Conservation (phyloP, 306 rosid species). For the Geum urbanum region DNA sequence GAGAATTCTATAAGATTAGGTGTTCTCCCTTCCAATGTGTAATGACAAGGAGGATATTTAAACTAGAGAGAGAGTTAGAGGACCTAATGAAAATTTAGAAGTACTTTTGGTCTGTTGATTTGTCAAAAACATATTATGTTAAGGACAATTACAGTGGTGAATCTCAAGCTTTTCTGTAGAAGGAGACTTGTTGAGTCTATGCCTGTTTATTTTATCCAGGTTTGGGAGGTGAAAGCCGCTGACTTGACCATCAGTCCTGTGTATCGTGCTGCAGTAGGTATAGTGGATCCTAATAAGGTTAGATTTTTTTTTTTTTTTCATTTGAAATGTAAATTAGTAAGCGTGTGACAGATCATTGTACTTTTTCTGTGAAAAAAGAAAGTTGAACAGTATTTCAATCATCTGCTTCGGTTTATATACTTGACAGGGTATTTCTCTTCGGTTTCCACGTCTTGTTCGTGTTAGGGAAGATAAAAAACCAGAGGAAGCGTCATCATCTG, state of each 20-base stretch:
- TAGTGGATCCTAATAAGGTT: conserved; percentile 73
- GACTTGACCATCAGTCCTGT: conserved; percentile 94
- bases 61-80: neutral
- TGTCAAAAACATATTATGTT: neutral
- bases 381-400: conserved; percentile 11
- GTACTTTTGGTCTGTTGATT: neutral
- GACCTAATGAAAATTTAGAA: neutral
- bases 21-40: neutral
- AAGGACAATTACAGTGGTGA: neutral
- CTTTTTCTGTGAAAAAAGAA: conserved; percentile 13
- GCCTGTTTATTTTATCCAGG: conserved; percentile 36
- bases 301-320: conserved; percentile 9
- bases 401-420: conserved; percentile 17
- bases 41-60: neutral
- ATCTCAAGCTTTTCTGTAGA: no score
- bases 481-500: conserved; percentile 79
- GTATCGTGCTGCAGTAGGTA: conserved; percentile 84
- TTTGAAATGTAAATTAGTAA: neutral
- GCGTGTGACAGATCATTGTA: conserved; percentile 5
- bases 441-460: conserved; percentile 80
- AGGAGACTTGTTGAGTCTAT: conserved; percentile 2
- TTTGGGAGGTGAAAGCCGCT: conserved; percentile 98
- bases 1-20: neutral
- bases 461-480: conserved; percentile 80
- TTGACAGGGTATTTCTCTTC: conserved; percentile 79